These are phyloP conservation scores for Aureobasidium vineae DNA, from an alignment of 2,329 filamentous ascomycete genomes.

Conservation along the genomic window DNA sequence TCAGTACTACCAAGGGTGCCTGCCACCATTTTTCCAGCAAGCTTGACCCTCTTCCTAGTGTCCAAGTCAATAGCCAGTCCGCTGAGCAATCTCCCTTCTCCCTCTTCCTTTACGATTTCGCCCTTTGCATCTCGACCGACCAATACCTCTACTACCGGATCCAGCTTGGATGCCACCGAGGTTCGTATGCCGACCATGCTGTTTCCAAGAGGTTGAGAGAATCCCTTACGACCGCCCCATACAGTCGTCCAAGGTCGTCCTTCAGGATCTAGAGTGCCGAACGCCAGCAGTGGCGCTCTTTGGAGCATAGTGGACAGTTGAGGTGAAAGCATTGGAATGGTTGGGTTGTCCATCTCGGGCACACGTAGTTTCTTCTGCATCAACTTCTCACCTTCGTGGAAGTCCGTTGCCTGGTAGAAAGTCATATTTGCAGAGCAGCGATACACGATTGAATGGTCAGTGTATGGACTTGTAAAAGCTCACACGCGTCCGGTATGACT, in stretches of 20 bases:
- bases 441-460: background rate
- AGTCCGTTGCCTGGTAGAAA: conserved; percentile 50
- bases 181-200: conserved; percentile 64
- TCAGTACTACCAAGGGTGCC: conserved; percentile 51
- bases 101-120: conserved; percentile 45
- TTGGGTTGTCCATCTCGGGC: conserved; percentile 64
- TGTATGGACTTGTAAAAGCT: background rate
- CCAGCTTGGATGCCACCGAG: conserved; percentile 59
- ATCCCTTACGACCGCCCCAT: conserved; percentile 71
- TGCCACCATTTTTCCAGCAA: conserved; percentile 67
- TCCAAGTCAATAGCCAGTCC: conserved; percentile 64
- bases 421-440: conserved; percentile 37
- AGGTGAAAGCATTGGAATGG: conserved; percentile 59
- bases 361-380: conserved; percentile 64
- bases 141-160: conserved; percentile 68
- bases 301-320: conserved; percentile 61
- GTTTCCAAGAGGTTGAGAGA: conserved; percentile 62
- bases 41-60: conserved; percentile 68
- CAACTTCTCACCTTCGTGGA: conserved; percentile 64
- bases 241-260: conserved; percentile 72
- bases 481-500: background rate
- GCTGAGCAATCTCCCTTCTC: conserved; percentile 55
- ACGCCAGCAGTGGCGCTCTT: conserved; percentile 64
- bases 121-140: conserved; percentile 51
- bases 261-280: conserved; percentile 67